Evolutionary conservation across 140 eudicot species (phyloP), one percentile per base, ranked within the genome.

Genomic region (Bidens hawaiensis): DNA sequence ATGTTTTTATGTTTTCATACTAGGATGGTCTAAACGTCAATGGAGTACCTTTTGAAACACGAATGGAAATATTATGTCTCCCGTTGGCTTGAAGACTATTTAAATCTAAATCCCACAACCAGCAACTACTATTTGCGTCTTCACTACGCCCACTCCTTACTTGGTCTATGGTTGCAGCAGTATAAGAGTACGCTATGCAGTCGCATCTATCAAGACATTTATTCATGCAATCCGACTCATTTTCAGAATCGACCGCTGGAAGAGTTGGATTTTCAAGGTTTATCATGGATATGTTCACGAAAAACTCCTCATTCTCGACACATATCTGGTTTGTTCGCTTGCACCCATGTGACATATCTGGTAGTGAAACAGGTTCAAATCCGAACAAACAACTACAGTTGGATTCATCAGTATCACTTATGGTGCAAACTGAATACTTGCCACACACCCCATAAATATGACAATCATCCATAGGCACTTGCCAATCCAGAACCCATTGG

Each of bases 341-440:
- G 43, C 86, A 83, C 24, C 82, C 90, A 2, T 33, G 41, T 0
- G 62, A 26, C 24, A 10, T 61, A 8, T 52, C 54, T 41, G 16
- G 54, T 3, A 17, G 26, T 2, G 14, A 0, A 60, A 0, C 5
- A 27, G 69, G 70, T 17, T 21, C 51, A 28, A 52, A 79, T 6
- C 85, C 81, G 0, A 42, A 62, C 72, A 83, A 76, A 50, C 85
- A 83, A 28, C 3, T 28, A 28, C 33, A 28, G n/a, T n/a, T 28
- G 33, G 33, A 28, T n/a, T n/a, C n/a, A n/a, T n/a, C 3, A 28
- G 5, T 2, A 28, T 28, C 33, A 28, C 33, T 28, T 28, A 2
- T 2, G 33, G 2, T 28, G 28, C 90, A 83, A 10, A 28, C 3
- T 1, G 66, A 67, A 41, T 43, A 79, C 16, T 25, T 40, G 14